A percentile compares a stretch with the other conserved stretches of the same genome.
Conservation (phyloP, 2,329 filamentous ascomycete species). For the Penicillium sp. region DNA sequence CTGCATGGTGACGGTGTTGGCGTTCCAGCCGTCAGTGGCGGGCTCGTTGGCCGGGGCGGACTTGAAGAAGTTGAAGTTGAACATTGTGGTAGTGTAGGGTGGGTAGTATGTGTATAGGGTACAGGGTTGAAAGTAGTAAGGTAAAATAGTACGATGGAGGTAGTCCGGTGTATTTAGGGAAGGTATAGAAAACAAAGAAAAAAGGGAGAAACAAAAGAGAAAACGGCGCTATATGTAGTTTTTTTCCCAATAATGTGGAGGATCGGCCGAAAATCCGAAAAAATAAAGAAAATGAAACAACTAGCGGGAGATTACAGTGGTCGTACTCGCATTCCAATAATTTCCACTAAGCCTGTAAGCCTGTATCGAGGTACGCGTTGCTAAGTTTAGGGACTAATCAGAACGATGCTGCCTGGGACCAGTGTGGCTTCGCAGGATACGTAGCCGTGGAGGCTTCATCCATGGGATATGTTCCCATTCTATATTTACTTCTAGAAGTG, state of each 20-base stretch:
- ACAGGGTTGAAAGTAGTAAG: neutral
- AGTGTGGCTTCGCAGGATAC: conserved; percentile 1
- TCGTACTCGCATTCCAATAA: neutral
- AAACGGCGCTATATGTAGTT: conserved; percentile 6
- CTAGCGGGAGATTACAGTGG: too few species aligned
- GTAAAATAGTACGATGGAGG: too few species aligned
- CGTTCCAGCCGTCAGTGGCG: conserved; percentile 30
- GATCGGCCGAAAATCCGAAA: conserved; percentile 17
- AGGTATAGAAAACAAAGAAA: neutral
- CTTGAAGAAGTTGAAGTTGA: conserved; percentile 38
- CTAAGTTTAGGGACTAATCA: conserved; percentile 17
- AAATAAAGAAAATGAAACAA: conserved; percentile 2
- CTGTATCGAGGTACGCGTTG: neutral
- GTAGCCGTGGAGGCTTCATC: neutral
- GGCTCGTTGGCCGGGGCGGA: conserved; percentile 28
- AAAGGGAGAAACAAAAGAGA: neutral
- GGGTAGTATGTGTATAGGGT: neutral
- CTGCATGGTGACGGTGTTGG: conserved; percentile 35
- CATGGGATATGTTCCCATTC: neutral
- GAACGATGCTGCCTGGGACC: conserved; percentile 24
- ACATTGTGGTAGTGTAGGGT: conserved; percentile 15
- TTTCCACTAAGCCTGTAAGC: neutral
- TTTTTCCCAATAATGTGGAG: conserved; percentile 14
- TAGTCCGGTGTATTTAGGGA: neutral
- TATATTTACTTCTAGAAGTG: neutral